phyloP scores from a whole-genome alignment of 768 basidiomycete genomes.

The Xanthoconium purpureum region DNA sequence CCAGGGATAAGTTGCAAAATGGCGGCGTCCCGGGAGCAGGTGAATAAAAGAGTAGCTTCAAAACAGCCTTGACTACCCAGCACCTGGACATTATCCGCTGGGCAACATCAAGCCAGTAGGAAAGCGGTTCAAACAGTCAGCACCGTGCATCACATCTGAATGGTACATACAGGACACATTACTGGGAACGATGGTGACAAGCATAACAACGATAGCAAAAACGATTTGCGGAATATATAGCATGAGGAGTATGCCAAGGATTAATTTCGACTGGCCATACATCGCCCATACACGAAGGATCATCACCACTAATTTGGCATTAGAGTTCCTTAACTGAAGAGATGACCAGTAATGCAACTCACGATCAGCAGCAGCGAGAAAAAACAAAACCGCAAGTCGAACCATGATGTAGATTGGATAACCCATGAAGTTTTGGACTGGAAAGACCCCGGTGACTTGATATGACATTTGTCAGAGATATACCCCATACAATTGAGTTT shows the following conservation, averaged over 20 bases:
- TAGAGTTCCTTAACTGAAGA: neutral
- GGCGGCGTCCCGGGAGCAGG: too few species aligned
- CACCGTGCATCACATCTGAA: too few species aligned
- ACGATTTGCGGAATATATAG: constrained; percentile 1
- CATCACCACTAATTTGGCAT: constrained; percentile 1
- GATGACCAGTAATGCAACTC: neutral
- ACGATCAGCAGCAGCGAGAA: constrained; percentile 7
- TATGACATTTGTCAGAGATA: neutral
- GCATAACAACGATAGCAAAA: neutral
- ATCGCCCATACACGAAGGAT: neutral
- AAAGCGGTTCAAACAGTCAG: too few species aligned
- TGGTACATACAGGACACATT: neutral
- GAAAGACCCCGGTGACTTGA: neutral
- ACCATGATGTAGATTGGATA: neutral
- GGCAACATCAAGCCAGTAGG: too few species aligned
- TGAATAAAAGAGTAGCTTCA: too few species aligned
- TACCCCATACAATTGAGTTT: neutral
- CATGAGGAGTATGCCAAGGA: constrained; percentile 3
- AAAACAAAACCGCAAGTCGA: neutral
- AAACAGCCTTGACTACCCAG: too few species aligned
- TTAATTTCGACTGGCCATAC: neutral
- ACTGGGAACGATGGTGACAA: neutral
- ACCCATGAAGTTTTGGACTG: neutral
- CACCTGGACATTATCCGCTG: too few species aligned
- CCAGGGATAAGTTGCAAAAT: too few species aligned